Evolutionary conservation across 2,329 filamentous ascomycete genomes (phyloP), one percentile per base, ranked within the genome.

Genomic region (Blastomyces gilchristii): DNA sequence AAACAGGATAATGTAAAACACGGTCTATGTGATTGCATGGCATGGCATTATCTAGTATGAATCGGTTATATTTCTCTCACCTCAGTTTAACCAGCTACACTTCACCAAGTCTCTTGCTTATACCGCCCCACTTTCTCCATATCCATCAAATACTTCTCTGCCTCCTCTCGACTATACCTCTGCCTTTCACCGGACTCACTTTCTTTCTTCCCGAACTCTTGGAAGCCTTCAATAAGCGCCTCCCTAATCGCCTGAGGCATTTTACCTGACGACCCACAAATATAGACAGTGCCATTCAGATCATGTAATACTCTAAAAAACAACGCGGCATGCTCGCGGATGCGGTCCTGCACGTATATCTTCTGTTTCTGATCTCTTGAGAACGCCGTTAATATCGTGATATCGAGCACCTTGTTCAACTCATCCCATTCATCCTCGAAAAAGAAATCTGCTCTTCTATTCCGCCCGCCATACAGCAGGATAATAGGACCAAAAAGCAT

Each of bases 381-480:
- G 71, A 91, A 91, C 0, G 88, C 88, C 0, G 85, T 82, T 60
- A 82, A 77, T 1, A 89, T 80, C 7, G 79, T 75, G 6, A 89
- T 73, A 1, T 77, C 74, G 1, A 80, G 73, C 1, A 73, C 63
- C 1, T 71, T 66, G 7, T 73, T 67, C 6, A 86, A 67, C 0
- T 70, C 50, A 1, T 77, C 70, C 91, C 91, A 97, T 66, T 97
- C 92, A 0, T 86, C 74, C 5, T 80, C 75, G 73, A 94, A 99
- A 76, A 91, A 92, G 75, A 85, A 97, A 73, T 99, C 94, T 0
- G 87, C 83, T 0, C 78, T 69, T 12, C 80, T 76, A 69, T 90
- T 95, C 41, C 94, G 86, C 67, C 89, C 91, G 12, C 94, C 94
- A 68, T 91, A 97, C 74, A 97, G 87, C 1, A 99, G 79, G 0